Percentiles rank a stretch among this genome's conserved stretches.
Conservation (phyloP, 805 yeast genomes). For the Jamesozyma piceae region DNA sequence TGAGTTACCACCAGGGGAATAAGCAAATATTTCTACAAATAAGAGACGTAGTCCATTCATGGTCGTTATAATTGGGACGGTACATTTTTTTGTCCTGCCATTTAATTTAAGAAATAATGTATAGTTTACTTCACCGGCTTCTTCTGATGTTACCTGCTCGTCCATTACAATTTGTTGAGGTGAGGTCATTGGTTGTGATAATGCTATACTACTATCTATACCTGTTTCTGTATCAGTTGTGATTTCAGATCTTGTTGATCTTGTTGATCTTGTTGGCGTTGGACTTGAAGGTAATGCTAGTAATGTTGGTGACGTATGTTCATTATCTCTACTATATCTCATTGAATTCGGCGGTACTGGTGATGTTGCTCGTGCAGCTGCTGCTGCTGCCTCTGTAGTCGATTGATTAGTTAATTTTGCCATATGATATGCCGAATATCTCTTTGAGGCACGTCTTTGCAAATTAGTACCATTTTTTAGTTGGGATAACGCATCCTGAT, state of each 20-base stretch:
- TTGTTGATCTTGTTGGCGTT: not conserved
- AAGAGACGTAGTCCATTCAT: slow-evolving; percentile 48
- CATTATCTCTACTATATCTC: not conserved
- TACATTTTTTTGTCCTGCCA: slow-evolving; percentile 47
- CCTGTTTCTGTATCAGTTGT: too few relatives aligned
- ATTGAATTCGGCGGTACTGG: not conserved
- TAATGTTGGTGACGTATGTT: not conserved
- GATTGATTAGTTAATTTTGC: slow-evolving; percentile 56
- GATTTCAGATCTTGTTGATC: too few relatives aligned
- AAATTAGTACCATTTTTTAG: slow-evolving; percentile 75
- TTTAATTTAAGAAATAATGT: slow-evolving; percentile 42
- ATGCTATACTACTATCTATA: too few relatives aligned
- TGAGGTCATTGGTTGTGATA: not conserved
- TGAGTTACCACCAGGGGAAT: slow-evolving; percentile 57
- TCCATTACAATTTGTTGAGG: not conserved
- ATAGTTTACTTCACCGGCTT: not conserved
- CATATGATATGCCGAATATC: slow-evolving; percentile 89
- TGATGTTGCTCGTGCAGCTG: slow-evolving; percentile 15
- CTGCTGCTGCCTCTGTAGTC: slow-evolving; percentile 19
- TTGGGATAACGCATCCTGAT: slow-evolving; percentile 58
- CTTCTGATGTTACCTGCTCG: not conserved
- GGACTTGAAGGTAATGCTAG: not conserved
- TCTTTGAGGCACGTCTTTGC: slow-evolving; percentile 85
- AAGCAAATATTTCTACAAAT: slow-evolving; percentile 82
- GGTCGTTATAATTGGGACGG: slow-evolving; percentile 23